Evolutionary conservation across 1,284 basidiomycete species (phyloP).

Genomic region (Ustilago cynodontis): DNA sequence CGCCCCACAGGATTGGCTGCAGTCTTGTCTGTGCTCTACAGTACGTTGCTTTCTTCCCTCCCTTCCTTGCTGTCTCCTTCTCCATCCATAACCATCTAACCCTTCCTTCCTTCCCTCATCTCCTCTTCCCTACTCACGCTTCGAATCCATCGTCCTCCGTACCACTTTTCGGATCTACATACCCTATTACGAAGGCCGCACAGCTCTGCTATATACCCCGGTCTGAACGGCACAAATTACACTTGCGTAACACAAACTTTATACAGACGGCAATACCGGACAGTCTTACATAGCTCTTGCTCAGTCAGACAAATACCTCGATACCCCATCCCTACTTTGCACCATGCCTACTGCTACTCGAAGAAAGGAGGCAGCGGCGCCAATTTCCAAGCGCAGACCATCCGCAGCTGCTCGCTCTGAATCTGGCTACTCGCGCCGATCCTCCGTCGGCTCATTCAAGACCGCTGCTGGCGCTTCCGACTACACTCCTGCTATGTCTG

Average conservation of each 20-base stretch:
- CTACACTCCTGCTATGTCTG: background rate
- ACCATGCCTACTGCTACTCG: constrained; percentile 33
- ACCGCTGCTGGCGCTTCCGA: constrained; percentile 39
- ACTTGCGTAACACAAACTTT: background rate
- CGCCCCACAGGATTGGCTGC: background rate
- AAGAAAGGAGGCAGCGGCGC: constrained; percentile 6
- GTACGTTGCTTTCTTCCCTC: background rate
- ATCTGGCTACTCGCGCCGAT: constrained; percentile 38
- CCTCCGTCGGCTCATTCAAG: constrained; percentile 40
- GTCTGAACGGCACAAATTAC: background rate
- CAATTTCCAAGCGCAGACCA: constrained; percentile 22
- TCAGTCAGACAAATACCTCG: background rate
- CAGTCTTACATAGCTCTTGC: background rate
- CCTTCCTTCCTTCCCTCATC: background rate
- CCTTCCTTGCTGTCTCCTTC: background rate
- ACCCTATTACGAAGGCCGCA: background rate
- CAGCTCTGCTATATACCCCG: background rate
- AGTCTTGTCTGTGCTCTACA: constrained; percentile 2
- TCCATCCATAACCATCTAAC: background rate
- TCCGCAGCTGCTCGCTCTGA: constrained; percentile 35
- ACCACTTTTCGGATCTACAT: background rate
- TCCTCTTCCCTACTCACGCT: background rate
- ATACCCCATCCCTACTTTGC: background rate
- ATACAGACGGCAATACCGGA: background rate
- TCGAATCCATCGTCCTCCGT: constrained; percentile 4